Conservation (phyloP, 2,329 filamentous ascomycete genomes). For the Hypoxylon sp. region DNA sequence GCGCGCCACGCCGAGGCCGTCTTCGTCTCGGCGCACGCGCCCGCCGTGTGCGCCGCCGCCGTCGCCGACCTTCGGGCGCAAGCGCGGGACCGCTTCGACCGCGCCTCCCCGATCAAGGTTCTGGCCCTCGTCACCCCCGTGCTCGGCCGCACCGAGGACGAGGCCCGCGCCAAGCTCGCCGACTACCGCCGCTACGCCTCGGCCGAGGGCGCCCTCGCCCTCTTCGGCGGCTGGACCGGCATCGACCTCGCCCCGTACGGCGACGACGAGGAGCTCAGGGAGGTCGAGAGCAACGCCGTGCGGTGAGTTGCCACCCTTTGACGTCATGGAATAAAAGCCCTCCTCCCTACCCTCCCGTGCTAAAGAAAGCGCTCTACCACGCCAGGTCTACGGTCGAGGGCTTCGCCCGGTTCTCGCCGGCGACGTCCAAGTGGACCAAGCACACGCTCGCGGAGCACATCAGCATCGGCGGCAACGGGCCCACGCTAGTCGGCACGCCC, state of each 20-base stretch:
- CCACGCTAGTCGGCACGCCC: constrained; percentile 70
- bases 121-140: constrained; percentile 72
- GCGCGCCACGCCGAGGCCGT: constrained; percentile 76
- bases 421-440: constrained; percentile 75
- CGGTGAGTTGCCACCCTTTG: no score
- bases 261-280: constrained; percentile 50
- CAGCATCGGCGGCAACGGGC: constrained; percentile 71
- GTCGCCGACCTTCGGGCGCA: constrained; percentile 68
- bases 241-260: constrained; percentile 54
- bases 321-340: not conserved
- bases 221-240: constrained; percentile 79
- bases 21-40: constrained; percentile 72
- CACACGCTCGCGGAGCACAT: constrained; percentile 73
- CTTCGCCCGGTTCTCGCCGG: constrained; percentile 64
- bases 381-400: constrained; percentile 62
- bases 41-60: constrained; percentile 65
- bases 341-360: not conserved
- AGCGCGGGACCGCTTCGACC: constrained; percentile 60
- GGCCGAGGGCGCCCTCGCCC: constrained; percentile 68
- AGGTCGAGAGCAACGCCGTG: constrained; percentile 52
- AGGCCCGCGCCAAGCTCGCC: constrained; percentile 69
- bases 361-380: no score
- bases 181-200: constrained; percentile 69
- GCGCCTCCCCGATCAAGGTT: constrained; percentile 71
- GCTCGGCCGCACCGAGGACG: constrained; percentile 69